These are phyloP conservation scores for Closterium sp. DNA, from an alignment of 139 green algal genomes.

Conservation along the genomic window DNA sequence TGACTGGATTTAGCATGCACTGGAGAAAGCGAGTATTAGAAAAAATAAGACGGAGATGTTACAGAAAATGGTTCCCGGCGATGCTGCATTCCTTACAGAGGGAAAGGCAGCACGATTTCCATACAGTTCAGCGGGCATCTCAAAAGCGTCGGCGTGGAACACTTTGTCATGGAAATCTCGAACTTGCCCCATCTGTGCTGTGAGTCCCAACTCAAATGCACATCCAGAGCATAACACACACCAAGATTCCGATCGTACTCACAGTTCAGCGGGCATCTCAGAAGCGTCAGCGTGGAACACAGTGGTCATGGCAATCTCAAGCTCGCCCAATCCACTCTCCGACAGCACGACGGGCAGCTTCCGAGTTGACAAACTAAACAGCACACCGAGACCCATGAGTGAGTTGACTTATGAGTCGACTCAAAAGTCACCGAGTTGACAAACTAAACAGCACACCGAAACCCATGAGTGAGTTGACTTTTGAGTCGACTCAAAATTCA, in stretches of 20 bases:
- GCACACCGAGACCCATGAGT: no score
- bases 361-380: no score
- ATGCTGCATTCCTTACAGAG: no score
- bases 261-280: slow-evolving; percentile 71
- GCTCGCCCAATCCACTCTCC: slow-evolving; percentile 94
- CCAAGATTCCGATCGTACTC: slow-evolving; percentile 14
- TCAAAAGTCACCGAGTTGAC: no score
- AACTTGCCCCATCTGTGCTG: neutral
- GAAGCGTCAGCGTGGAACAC: slow-evolving; percentile 69
- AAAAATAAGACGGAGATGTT: neutral
- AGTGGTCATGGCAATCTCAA: slow-evolving; percentile 76
- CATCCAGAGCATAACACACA: neutral
- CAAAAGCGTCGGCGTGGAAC: slow-evolving; percentile 68
- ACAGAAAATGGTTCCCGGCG: neutral
- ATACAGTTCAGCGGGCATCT: slow-evolving; percentile 70
- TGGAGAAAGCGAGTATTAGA: no score
- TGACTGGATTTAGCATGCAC: no score
- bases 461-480: no score
- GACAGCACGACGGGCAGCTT: slow-evolving; percentile 74
- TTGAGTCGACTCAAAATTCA: no score
- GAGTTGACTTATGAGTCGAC: no score
- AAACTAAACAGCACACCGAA: no score
- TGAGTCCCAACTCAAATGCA: no score
- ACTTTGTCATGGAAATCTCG: slow-evolving; percentile 59
- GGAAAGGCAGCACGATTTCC: no score